Evolutionary conservation across 345 rosid species (phyloP), one percentile per base, ranked within the genome.

Genomic region (Pseudoturritis turrita): DNA sequence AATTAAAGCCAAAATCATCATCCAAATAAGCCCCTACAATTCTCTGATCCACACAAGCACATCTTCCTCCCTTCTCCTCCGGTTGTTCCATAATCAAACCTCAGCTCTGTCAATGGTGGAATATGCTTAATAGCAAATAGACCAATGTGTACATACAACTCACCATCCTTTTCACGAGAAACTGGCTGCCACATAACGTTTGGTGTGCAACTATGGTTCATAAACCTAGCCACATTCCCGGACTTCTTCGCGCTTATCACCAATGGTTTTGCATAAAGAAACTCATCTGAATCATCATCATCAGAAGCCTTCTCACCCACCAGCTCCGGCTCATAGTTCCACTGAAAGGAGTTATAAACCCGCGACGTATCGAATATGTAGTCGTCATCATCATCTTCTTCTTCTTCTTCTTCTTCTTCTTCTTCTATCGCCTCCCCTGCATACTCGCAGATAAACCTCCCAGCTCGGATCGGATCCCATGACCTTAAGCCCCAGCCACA

Each of bases 221-320:
- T 85, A 68, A 92, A 92, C 4, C 96, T 81, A 46, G 94, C 88
- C 19, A 92, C 89, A 73, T 89, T 91, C n/a, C 98, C 98, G 39
- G 26, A 28, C 44, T 77, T 74, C 54, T 76, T 92, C 1, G 92
- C 92, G 70, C 76, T 82, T 14, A 92, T 87, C 55, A 84, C 62
- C 49, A 89, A 43, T 5, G 86, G 81, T 46, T 45, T 73, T 39
- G 85, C 83, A 56, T 81, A 10, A 14, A 60, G 35, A 25, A 26
- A 49, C 53, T 50, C 15, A 52, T 59, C 78, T 1, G 18, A 12
- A 19, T 70, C 66, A 36, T 77, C 81, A 28, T 41, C 70, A 13
- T 46, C 70, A n/a, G 64, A 35, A 37, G 64, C 13, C 54, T 40
- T 70, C 29, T 68, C 79, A 15, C 22, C 57, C 18, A 70, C 15